Evolutionary conservation across 306 rosid species (phyloP), one percentile per base, ranked within the genome.

Genomic region (Ziziphus jujuba): DNA sequence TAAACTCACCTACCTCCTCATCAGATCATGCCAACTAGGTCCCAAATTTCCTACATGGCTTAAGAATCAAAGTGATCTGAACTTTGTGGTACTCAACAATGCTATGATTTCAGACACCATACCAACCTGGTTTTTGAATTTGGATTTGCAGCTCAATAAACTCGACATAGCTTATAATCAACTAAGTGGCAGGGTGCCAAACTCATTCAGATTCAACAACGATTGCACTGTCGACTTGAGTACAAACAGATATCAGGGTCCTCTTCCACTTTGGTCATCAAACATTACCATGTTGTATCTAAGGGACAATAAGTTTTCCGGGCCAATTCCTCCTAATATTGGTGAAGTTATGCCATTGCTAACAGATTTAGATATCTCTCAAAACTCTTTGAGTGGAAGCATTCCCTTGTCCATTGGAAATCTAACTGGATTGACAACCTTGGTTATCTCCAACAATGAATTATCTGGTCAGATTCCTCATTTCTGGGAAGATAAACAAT

Each of bases 41-140:
- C 61, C 36, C 10, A 4, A 13, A 22, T 69, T 69, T 47, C 65
- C 65, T 44, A n/a, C 21, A 25, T 69, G 73, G 65, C 65, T 69
- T 13, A 69, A 19, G 45, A 69, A 63, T 21, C 73, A 69, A 45
- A 57, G 21, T 4, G 20, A 45, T 4, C 31, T 47, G 1, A 0
- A 2, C n/a, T 0, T 3, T 2, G 38, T 69, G 2, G 8, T 43
- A 3, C 56, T 69, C 0, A 2, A 16, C 9, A 57, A 68, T 50
- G 10, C 55, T 22, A 43, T 38, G 28, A 56, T 68, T 9, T 56
- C 72, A 43, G 56, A n/a, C n/a, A n/a, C n/a, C n/a, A n/a, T n/a
- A n/a, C n/a, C n/a, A n/a, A n/a, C n/a, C n/a, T n/a, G n/a, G n/a
- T n/a, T n/a, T n/a, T n/a, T n/a, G n/a, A n/a, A n/a, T n/a, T n/a